Evolutionary conservation across 2,329 filamentous ascomycete genomes (phyloP), one percentile per base, ranked within the genome.

Genomic region (Ascochyta koolunga): DNA sequence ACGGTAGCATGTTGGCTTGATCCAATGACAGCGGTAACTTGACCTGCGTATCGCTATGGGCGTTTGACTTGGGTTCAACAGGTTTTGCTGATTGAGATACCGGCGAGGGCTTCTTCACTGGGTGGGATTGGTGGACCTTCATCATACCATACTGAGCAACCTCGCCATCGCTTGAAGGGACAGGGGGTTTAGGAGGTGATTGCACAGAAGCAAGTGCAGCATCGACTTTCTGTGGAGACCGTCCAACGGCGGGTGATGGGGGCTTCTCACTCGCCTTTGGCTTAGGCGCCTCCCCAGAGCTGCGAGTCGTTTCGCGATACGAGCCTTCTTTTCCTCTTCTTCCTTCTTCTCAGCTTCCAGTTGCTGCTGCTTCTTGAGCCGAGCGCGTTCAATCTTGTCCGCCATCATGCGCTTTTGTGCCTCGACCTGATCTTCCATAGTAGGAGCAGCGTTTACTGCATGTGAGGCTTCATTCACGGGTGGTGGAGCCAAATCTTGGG

Each of bases 221-320:
- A 45, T 76, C 75, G 8, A 78, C 77, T 33, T 85, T 82, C 25
- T 80, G 78, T 5, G 76, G 70, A 5, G 71, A 73, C 39, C 66
- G 69, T 24, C 68, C 69, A 15, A 55, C 46, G 38, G 59, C 41
- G 40, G 64, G 71, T 11, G 77, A 72, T 19, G 78, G 68, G 6
- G 71, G 67, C 60, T 67, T 57, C 37, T 78, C 76, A 60, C 73
- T 76, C 63, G 58, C 40, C 54, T 75, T 74, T 1, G 67, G 44
- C 56, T 72, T 72, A 10, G 67, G 56, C 2, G 83, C 79, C 15
- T 87, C 85, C 0, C 87, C 89, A 68, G 77, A 8, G 86, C 85
- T 63, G 88, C 88, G 40, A 93, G 76, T 72, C 90, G 91, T 68
- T 88, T 82, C 41, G 86, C 83, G 56, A 93, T 86, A 21, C 89